Base-by-base conservation (phyloP, 345 rosid genomes). In the Eucalyptus decipiens region DNA sequence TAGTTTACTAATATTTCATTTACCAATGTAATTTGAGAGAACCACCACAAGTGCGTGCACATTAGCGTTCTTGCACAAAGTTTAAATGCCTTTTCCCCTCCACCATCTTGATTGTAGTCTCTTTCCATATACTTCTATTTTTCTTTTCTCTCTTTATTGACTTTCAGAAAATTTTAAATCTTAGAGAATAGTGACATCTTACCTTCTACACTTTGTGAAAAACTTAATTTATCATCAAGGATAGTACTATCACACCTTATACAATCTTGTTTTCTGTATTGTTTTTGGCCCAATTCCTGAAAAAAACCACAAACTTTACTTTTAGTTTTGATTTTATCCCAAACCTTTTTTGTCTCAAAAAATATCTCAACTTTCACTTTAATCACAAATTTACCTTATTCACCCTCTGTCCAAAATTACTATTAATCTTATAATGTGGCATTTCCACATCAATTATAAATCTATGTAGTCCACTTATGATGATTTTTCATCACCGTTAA, bases 271-370 rank as follows among this genome's bases (percentile, higher is more conserved):
- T 69, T 32, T 69, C 42, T 69, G 17, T 32, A 69, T 51, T 51
- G 2, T 51, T 51, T 51, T 18, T 51, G 56, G 56, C 56, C 10
- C 24, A 19, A 17, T 51, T 51, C 56, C 56, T 18, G 1, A 51
- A 51, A 51, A 4, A 51, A 51, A 3, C 9, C 56, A 52, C 24
- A 7, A 1, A 52, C 56, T 52, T 52, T 52, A 52, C 4, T 52
- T 43, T 52, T 52, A 52, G 56, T 52, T 52, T 52, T 52, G 56
- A 52, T 52, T 52, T 52, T 52, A 1, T 52, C 56, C 56, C 0
- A 0, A 52, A 52, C 1, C 56, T 19, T 52, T 52, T 19, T 52
- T 52, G 0, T 52, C 0, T 3, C 0, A 7, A 19, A 52, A 52
- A 52, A 52, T 3, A 18, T 52, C 56, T 52, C 10, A 52, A 52